Base-by-base conservation (phyloP, 352 stramenopile genomes). In the Pythium plurisporium region DNA sequence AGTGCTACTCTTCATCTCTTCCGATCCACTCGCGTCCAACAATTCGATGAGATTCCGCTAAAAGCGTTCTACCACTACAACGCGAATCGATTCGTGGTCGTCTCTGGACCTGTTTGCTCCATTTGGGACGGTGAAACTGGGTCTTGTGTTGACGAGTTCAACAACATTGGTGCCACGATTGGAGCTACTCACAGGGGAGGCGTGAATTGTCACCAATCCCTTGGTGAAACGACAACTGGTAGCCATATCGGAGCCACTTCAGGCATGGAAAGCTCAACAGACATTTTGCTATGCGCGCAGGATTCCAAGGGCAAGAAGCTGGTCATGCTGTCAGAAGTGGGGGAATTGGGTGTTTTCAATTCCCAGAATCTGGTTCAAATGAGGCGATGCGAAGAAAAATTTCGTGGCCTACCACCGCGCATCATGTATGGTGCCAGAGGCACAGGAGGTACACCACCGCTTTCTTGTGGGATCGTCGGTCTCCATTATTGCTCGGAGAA, bases 401-500 rank as follows among this genome's bases (percentile, higher is more conserved):
- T 80, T 58, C 58, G 55, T 4, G 40, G 58, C 34, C 36, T 47
- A 37, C 17, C 46, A 5, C 29, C 41, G 15, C 26, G 14, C 1
- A 19, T 50, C 11, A 5, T 15, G 17, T 33, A 19, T 44, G n/a
- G 10, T 23, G 22, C 15, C 14, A 17, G 5, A 14, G 31, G 1
- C 12, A 29, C 10, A 38, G 45, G 17, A 11, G 20, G 11, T 37
- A 40, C 31, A 2, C 45, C 55, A 9, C 55, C 36, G 2, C 29
- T 44, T 3, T 70, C 72, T 0, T 86, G 78, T 40, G 73, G 71
- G 27, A 70, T 89, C 15, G 65, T 79, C 6, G 73, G 76, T 3
- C 34, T 91, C 3, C 78, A 91, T 34, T 91, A 91, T 53, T 88
- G 79, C 60, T 89, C 78, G 0, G 72, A 74, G 8, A 91, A 91